These are phyloP conservation scores for Fusarium fracticaudum DNA, from an alignment of 2,329 filamentous ascomycete species.

Conservation along the genomic window DNA sequence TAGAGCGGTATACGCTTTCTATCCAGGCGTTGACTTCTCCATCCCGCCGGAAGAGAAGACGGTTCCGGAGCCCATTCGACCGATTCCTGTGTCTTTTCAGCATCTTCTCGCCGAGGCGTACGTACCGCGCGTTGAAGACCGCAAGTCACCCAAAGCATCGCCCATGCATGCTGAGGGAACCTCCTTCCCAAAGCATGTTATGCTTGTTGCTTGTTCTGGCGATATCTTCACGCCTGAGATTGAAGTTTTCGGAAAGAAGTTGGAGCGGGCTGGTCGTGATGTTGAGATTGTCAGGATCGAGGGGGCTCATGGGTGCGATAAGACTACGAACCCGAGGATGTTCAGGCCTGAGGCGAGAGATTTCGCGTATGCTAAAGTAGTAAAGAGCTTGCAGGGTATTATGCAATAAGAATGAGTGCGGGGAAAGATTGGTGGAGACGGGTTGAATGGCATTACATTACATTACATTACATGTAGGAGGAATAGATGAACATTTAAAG, in stretches of 20 bases:
- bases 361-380: slow-evolving; percentile 10
- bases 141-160: slow-evolving; percentile 47
- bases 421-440: not conserved
- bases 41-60: slow-evolving; percentile 42
- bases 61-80: slow-evolving; percentile 38
- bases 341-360: slow-evolving; percentile 9
- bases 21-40: slow-evolving; percentile 47
- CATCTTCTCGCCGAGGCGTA: slow-evolving; percentile 49
- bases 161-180: slow-evolving; percentile 43
- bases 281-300: slow-evolving; percentile 22
- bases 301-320: slow-evolving; percentile 39
- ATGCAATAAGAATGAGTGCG: not conserved
- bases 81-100: slow-evolving; percentile 2
- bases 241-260: slow-evolving; percentile 44
- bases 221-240: slow-evolving; percentile 51
- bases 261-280: slow-evolving; percentile 1
- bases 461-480: too few species aligned
- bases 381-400: not conserved
- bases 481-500: rapidly evolving
- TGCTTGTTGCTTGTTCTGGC: slow-evolving; percentile 49
- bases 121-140: slow-evolving; percentile 38
- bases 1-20: slow-evolving; percentile 60
- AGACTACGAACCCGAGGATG: slow-evolving; percentile 1
- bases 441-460: not conserved
- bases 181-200: slow-evolving; percentile 3